Conservation (phyloP, 2,329 filamentous ascomycete genomes). For the Trichoderma sp. region DNA sequence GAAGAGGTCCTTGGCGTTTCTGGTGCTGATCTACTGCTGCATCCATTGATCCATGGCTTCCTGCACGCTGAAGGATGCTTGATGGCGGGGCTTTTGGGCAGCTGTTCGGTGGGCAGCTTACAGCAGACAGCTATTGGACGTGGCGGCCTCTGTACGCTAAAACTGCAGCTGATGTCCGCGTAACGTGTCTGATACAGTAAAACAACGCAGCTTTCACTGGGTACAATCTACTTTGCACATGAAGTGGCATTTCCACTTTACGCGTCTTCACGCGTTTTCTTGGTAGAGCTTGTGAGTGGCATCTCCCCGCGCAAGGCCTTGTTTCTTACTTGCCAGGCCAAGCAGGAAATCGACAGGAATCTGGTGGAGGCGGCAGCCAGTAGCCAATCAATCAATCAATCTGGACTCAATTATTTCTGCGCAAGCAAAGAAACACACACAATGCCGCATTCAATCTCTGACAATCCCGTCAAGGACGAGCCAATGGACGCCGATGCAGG, state of each 20-base stretch:
- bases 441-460: slow-evolving; percentile 53
- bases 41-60: no score
- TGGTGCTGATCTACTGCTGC: not conserved
- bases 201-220: not conserved
- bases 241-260: slow-evolving; percentile 25
- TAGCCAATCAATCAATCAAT: not conserved
- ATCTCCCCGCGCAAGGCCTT: slow-evolving; percentile 22
- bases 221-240: not conserved
- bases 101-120: not conserved
- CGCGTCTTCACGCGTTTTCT: slow-evolving; percentile 27
- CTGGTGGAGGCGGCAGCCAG: not conserved
- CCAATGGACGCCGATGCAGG: slow-evolving; percentile 43
- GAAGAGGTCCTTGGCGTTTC: not conserved
- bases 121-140: not conserved
- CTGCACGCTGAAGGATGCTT: not conserved
- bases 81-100: not conserved
- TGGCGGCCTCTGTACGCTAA: not conserved
- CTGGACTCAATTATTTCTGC: no score
- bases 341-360: not conserved
- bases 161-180: not conserved
- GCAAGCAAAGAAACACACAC: not conserved
- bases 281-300: not conserved
- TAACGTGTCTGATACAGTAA: not conserved
- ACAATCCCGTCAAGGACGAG: slow-evolving; percentile 41
- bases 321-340: not conserved